Evolutionary conservation across 148 eudicot genomes (phyloP), one percentile per base, ranked within the genome.

Genomic region (Cornus kousa): DNA sequence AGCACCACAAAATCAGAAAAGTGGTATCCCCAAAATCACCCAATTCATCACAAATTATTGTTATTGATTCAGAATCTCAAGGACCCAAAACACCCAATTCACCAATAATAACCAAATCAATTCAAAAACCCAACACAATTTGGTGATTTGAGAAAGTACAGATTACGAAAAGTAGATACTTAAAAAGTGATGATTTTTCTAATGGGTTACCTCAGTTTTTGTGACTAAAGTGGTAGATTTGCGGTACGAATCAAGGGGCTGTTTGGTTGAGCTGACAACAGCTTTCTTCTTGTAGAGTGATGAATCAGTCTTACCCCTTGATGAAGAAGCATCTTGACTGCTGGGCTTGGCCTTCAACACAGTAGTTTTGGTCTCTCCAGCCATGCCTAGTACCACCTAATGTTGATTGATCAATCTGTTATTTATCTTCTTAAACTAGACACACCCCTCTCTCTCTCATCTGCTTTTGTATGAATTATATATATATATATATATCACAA

Each of bases 171-270:
- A 28, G 28, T 28, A 28, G 28, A 28, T 0, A 28, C 28, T 28
- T 28, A 28, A 28, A 28, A 28, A 28, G 28, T 28, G 28, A 28
- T 28, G 28, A 28, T 28, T 28, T 28, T 28, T 28, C 28, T 28
- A 77, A 67, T 39, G 23, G 77, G 79, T 82, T 69, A 91, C 97
- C 97, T 88, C 87, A 73, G 84, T 77, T 88, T 90, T 92, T 23
- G 79, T 9, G n/a, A 72, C 68, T 62, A 80, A 78, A 10, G 77
- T 24, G n/a, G 78, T 53, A 43, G 88, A 80, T 86, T 80, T 87
- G 37, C 70, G 67, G 67, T 87, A 86, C 28, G 80, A 68, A 86
- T 88, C 85, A 66, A 67, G 62, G 71, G 87, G 68, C 74, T 78
- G 83, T 76, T 79, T 87, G 60, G 65, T 71, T 32, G 86, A 72